Evolutionary conservation across 176 grass and related monocot genomes (phyloP), one percentile per base, ranked within the genome.

Genomic region (Bromus sterilis): DNA sequence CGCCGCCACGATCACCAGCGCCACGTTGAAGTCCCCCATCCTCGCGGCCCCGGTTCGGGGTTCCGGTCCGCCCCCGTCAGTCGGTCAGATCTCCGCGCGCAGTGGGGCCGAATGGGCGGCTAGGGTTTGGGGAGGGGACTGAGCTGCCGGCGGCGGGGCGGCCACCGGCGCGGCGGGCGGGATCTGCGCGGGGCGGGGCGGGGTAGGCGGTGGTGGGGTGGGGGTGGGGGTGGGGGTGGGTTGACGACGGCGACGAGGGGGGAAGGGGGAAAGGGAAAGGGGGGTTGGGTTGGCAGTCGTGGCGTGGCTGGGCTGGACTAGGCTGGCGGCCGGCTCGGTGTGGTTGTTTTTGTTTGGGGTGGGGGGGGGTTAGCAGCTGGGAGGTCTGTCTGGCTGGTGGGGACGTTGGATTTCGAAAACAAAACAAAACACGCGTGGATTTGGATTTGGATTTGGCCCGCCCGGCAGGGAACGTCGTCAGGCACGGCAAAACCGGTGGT

Each of bases 11-110:
- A 99, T 93, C 80, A 96, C 91, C 69, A 99, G 91, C 8, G 93
- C 97, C 15, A 99, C n/a, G 78, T 95, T 99, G 93, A 96, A 99
- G 85, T 99, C 97, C 82, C 97, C 97, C 96, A 99, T 99, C 66
- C 56, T n/a, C n/a, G n/a, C 26, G 14, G 11, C 42, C 13, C 35
- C 35, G 42, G 12, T 3, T 51, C 0, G 46, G 15, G 46, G 46
- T 0, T 7, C 15, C 15, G 46, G 2, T 20, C 6, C 48, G 48
- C 0, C 1, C 44, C 44, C 44, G 44, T 48, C 43, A 6, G 39
- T 41, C 11, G 0, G 69, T 31, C 82, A 79, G 87, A 80, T 91
- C 84, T 75, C 75, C 7, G 8, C 2, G 5, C 16, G 6, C 11
- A 1, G 30, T 8, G 12, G 6, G 0, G 43, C n/a, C n/a, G n/a